These are phyloP conservation scores for Aureobasidium uvarum DNA, from an alignment of 2,329 filamentous ascomycete species.

Conservation along the genomic window DNA sequence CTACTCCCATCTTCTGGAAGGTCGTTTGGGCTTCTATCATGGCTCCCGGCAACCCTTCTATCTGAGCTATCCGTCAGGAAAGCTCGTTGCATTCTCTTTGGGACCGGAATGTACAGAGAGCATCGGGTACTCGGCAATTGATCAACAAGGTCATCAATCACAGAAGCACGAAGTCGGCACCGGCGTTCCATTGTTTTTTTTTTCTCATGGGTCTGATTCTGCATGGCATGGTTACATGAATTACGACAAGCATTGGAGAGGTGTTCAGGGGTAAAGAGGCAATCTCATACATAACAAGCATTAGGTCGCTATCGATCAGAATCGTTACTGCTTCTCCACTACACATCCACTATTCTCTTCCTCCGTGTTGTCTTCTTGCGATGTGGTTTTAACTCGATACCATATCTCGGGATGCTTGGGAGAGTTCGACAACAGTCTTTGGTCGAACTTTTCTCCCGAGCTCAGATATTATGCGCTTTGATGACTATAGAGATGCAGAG, in stretches of 20 bases:
- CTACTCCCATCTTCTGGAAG: not conserved
- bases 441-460: no score
- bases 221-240: not conserved
- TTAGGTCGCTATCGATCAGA: no score
- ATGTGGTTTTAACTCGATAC: no score
- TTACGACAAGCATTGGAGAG: not conserved
- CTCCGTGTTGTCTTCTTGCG: no score
- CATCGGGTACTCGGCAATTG: not conserved
- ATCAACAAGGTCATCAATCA: not conserved
- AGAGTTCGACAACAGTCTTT: no score
- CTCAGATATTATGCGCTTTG: no score
- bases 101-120: not conserved
- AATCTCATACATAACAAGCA: not conserved
- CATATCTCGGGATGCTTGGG: no score
- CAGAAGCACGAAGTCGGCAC: not conserved
- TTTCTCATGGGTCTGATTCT: not conserved
- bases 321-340: no score
- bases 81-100: no score
- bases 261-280: not conserved
- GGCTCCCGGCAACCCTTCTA: not conserved
- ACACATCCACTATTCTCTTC: no score
- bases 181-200: not conserved
- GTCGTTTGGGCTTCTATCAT: not conserved
- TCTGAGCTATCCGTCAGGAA: not conserved
- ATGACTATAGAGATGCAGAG: no score